phyloP scores from a whole-genome alignment of 345 rosid genomes.

The Reutealis trisperma region DNA sequence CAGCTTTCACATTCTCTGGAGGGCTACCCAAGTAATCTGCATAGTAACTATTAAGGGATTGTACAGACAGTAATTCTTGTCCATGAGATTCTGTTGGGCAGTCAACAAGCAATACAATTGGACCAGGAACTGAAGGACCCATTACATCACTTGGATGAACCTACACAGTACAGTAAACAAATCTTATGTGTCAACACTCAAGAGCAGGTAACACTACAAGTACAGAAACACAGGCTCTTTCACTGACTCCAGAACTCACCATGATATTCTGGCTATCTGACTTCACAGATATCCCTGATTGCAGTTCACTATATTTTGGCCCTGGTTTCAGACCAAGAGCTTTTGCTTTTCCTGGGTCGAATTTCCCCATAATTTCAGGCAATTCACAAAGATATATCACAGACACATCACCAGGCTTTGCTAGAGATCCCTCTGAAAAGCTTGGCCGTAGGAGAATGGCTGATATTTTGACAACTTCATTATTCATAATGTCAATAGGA shows the following conservation, averaged over 20 bases:
- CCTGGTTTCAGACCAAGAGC: conserved; percentile 84
- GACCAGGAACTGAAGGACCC: conserved; percentile 94
- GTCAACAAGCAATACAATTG: conserved; percentile 79
- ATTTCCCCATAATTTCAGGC: conserved; percentile 81
- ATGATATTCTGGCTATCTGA: conserved; percentile 63
- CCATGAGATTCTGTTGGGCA: conserved; percentile 83
- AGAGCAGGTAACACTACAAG: conserved; percentile 8
- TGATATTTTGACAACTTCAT: conserved; percentile 84
- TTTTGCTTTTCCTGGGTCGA: conserved; percentile 74
- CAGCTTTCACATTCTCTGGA: conserved; percentile 45
- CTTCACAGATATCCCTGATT: conserved; percentile 78
- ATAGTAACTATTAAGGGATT: conserved; percentile 54
- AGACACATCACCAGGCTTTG: conserved; percentile 74
- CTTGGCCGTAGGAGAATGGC: conserved; percentile 60
- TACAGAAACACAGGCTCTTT: not conserved
- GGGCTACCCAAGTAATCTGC: conserved; percentile 31
- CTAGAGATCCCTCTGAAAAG: conserved; percentile 34
- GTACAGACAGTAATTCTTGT: conserved; percentile 46
- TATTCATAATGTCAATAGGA: conserved; percentile 63
- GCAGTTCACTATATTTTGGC: conserved; percentile 76
- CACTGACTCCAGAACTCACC: conserved; percentile 48
- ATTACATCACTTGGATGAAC: conserved; percentile 96
- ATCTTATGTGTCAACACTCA: conserved; percentile 1
- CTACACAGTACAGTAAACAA: conserved; percentile 35
- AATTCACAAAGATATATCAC: conserved; percentile 87